These are phyloP conservation scores for Physaria fendleri DNA, from an alignment of 345 rosid genomes.

Conservation along the genomic window DNA sequence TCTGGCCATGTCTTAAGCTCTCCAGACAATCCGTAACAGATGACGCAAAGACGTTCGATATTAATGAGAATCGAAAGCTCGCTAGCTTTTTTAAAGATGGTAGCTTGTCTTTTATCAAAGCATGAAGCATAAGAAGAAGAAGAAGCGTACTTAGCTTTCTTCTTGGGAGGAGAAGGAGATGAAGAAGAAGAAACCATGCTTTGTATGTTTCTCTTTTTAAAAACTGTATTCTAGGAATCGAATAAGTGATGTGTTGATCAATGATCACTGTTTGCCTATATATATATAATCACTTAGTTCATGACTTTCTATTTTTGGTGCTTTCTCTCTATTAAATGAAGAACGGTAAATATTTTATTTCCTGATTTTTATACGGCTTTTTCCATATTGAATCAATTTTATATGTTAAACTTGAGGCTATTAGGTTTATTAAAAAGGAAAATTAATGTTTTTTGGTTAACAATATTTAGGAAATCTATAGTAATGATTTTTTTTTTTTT, in stretches of 20 bases:
- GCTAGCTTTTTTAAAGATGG: conserved; percentile 24
- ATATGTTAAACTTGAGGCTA: neutral
- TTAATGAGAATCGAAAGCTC: conserved; percentile 26
- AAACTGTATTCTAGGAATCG: neutral
- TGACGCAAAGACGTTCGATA: conserved; percentile 26
- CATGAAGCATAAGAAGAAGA: neutral
- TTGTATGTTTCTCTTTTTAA: neutral
- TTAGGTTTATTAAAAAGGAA: neutral
- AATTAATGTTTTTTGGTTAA: neutral
- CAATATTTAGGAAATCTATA: neutral
- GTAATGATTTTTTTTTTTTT: neutral
- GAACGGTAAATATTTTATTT: neutral
- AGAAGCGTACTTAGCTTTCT: too few species aligned
- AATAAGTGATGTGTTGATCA: conserved; percentile 11
- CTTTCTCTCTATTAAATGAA: neutral
- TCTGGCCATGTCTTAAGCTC: conserved; percentile 24
- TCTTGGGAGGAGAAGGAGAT: neutral
- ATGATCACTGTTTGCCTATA: conserved; percentile 2
- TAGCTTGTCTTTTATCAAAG: conserved; percentile 12
- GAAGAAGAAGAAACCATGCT: conserved; percentile 23
- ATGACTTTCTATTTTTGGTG: neutral
- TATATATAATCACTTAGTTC: neutral
- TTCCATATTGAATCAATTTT: neutral
- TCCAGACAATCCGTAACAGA: conserved; percentile 7
- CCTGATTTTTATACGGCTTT: neutral